A percentile compares a stretch with the other conserved stretches of the same genome.
These are phyloP conservation scores for Leucosporidium yakuticum DNA, from an alignment of 768 basidiomycete species.

Conservation along the genomic window DNA sequence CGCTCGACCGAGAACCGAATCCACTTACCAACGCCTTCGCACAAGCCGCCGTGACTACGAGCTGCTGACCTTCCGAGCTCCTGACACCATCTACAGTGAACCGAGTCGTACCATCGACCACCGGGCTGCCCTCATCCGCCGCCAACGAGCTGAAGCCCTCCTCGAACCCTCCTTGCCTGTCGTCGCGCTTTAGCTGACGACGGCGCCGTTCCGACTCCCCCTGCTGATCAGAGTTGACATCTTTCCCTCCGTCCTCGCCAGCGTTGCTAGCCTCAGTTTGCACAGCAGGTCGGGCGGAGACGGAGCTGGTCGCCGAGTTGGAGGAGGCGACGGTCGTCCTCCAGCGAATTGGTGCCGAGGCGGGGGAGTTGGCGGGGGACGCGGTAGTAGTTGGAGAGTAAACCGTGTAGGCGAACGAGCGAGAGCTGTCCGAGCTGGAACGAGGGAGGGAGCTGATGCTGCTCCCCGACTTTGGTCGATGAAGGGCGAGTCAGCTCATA, in stretches of 20 bases:
- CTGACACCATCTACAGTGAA: not conserved
- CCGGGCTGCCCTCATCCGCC: not conserved
- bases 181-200: not conserved
- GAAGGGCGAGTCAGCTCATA: too few relatives aligned
- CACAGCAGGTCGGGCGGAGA: not conserved
- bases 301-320: not conserved
- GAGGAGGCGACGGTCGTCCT: not conserved
- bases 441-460: too few relatives aligned
- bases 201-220: not conserved
- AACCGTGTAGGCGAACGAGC: too few relatives aligned
- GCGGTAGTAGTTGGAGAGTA: not conserved
- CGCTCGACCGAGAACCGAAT: not conserved
- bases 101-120: not conserved
- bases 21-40: not conserved
- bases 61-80: not conserved
- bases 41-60: not conserved
- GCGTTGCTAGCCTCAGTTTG: not conserved
- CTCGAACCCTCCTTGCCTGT: not conserved
- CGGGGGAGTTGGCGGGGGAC: not conserved
- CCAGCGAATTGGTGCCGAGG: not conserved
- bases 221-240: not conserved
- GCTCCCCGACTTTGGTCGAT: too few relatives aligned
- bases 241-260: not conserved
- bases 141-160: not conserved
- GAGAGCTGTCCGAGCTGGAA: too few relatives aligned